phyloP scores from a whole-genome alignment of 2,329 filamentous ascomycete species.

The Shiraia sp. region DNA sequence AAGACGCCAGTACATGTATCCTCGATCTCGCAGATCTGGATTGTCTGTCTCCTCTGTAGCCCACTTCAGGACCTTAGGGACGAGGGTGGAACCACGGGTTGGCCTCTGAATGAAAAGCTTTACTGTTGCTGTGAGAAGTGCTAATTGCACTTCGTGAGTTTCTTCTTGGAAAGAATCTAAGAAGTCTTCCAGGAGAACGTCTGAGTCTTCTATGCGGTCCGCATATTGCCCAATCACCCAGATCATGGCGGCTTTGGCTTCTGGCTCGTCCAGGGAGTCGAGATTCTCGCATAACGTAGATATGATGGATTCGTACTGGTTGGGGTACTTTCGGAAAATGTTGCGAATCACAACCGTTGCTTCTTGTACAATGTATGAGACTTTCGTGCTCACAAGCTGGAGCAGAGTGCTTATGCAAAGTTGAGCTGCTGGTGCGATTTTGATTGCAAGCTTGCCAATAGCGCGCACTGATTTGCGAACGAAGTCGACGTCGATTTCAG shows the following conservation, averaged over 20 bases:
- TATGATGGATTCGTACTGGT: slow-evolving; percentile 98
- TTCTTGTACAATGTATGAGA: slow-evolving; percentile 98
- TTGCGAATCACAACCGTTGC: slow-evolving; percentile 98
- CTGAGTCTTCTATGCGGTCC: slow-evolving; percentile 94
- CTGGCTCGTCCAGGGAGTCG: slow-evolving; percentile 93
- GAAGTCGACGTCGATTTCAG: slow-evolving; percentile 98
- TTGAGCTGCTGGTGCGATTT: slow-evolving; percentile 91
- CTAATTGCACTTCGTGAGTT: slow-evolving; percentile 91
- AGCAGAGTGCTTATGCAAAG: slow-evolving; percentile 91
- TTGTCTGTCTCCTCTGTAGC: slow-evolving; percentile 99
- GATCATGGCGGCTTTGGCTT: slow-evolving; percentile 97
- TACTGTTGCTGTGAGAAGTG: slow-evolving; percentile 91
- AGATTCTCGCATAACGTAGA: slow-evolving; percentile 93
- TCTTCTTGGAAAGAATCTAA: slow-evolving; percentile 92
- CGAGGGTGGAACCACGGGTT: slow-evolving; percentile 89
- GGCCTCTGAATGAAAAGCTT: slow-evolving; percentile 98
- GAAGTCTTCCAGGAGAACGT: slow-evolving; percentile 92
- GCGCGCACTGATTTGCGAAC: slow-evolving; percentile 96
- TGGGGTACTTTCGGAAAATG: slow-evolving; percentile 98
- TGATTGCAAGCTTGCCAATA: slow-evolving; percentile 97
- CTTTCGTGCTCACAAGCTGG: slow-evolving; percentile 94
- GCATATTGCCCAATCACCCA: slow-evolving; percentile 99
- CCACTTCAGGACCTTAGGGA: slow-evolving; percentile 96
- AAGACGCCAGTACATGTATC: slow-evolving; percentile 99
- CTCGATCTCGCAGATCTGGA: slow-evolving; percentile 90